Conservation (phyloP, 2,329 filamentous ascomycete genomes). For the Cytospora piceicola region DNA sequence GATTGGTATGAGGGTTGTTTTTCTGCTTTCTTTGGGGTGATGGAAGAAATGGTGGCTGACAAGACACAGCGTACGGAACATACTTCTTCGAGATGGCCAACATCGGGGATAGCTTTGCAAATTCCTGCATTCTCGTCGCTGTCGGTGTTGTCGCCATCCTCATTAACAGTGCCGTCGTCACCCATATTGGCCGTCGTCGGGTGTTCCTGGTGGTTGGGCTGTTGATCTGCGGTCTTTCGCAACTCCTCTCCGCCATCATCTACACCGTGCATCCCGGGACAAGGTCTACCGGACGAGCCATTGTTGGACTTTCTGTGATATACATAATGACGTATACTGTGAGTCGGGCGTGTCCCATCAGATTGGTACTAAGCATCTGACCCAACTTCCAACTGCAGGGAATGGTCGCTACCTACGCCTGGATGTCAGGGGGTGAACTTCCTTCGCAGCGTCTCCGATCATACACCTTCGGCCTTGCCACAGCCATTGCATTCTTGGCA, state of each 20-base stretch:
- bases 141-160: conserved; percentile 60
- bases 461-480: conserved; percentile 60
- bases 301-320: conserved; percentile 56
- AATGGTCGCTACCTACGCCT: conserved; percentile 59
- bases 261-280: conserved; percentile 51
- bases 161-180: conserved; percentile 57
- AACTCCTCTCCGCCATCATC: conserved; percentile 57
- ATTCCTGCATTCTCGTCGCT: conserved; percentile 57
- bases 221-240: conserved; percentile 54
- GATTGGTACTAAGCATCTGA: neutral
- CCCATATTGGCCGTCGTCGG: conserved; percentile 56
- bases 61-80: conserved; percentile 52
- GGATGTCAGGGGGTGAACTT: conserved; percentile 60
- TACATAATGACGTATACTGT: conserved; percentile 59
- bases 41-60: neutral
- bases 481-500: conserved; percentile 57
- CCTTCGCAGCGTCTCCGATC: conserved; percentile 60
- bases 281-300: conserved; percentile 46
- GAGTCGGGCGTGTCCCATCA: neutral
- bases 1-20: conserved; percentile 40
- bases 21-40: neutral
- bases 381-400: conserved; percentile 33
- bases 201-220: conserved; percentile 57
- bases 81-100: conserved; percentile 65
- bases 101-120: conserved; percentile 59